Evolutionary conservation across 208 protist species (phyloP).

Genomic region (Crithidia bombi): DNA sequence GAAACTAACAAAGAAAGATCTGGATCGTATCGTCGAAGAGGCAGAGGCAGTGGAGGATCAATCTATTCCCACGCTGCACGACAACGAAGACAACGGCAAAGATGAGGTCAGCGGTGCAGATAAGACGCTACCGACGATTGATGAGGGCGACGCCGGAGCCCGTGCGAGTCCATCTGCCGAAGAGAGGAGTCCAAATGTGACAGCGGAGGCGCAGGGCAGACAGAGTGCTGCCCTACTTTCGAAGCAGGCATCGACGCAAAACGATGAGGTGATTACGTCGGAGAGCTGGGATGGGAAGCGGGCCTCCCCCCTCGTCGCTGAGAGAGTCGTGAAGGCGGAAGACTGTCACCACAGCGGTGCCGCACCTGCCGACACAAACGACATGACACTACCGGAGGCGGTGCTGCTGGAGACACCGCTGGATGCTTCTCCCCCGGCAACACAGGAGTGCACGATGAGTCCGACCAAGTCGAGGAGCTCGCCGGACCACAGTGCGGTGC

Average conservation of each 20-base stretch:
- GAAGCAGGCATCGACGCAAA: too few species aligned
- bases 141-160: too few species aligned
- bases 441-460: not conserved
- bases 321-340: not conserved
- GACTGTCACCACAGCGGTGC: not conserved
- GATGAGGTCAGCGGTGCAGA: not conserved
- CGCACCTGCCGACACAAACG: not conserved
- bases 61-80: not conserved
- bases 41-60: conserved; percentile 26
- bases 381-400: not conserved
- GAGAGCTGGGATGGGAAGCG: not conserved
- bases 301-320: not conserved
- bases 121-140: not conserved
- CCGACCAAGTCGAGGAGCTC: conserved; percentile 3
- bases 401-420: not conserved
- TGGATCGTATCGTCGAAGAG: conserved; percentile 41
- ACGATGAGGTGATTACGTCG: too few species aligned
- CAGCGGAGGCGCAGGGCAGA: not conserved
- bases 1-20: conserved; percentile 39
- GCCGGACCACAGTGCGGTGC: conserved; percentile 1
- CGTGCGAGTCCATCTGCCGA: too few species aligned
- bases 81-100: not conserved
- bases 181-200: not conserved
- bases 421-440: not conserved
- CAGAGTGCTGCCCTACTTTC: too few species aligned